phyloP scores from a whole-genome alignment of 495 filamentous ascomycete species.

The Neurospora sp. region DNA sequence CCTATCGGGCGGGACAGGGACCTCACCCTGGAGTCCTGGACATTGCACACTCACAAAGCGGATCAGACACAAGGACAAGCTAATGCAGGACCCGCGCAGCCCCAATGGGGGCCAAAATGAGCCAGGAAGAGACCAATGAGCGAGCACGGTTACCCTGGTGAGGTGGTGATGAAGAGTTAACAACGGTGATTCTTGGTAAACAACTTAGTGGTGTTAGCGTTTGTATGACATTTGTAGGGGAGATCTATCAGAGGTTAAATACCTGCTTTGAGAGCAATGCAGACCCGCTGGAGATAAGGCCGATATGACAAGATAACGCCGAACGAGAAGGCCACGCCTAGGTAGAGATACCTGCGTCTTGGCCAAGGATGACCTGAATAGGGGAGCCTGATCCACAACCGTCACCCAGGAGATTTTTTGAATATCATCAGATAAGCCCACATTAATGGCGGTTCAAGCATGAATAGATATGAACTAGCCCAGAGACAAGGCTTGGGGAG shows the following conservation, averaged over 20 bases:
- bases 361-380: neutral
- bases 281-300: neutral
- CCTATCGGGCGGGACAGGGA: neutral
- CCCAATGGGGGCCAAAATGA: neutral
- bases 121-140: neutral
- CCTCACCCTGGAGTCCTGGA: neutral
- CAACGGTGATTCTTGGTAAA: neutral
- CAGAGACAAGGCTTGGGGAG: neutral
- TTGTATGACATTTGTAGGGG: neutral
- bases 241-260: neutral
- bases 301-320: neutral
- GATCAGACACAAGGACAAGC: neutral
- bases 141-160: neutral
- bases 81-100: neutral
- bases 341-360: neutral
- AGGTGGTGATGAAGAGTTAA: neutral
- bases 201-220: neutral
- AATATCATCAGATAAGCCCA: neutral
- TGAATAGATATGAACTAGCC: neutral
- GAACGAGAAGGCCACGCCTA: neutral
- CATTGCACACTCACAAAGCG: neutral
- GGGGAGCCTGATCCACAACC: neutral
- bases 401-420: neutral
- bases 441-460: neutral
- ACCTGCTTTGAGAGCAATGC: neutral